Evolutionary conservation across 2,329 filamentous ascomycete species (phyloP), one percentile per base, ranked within the genome.

Genomic region (Pseudonectria foliicola): DNA sequence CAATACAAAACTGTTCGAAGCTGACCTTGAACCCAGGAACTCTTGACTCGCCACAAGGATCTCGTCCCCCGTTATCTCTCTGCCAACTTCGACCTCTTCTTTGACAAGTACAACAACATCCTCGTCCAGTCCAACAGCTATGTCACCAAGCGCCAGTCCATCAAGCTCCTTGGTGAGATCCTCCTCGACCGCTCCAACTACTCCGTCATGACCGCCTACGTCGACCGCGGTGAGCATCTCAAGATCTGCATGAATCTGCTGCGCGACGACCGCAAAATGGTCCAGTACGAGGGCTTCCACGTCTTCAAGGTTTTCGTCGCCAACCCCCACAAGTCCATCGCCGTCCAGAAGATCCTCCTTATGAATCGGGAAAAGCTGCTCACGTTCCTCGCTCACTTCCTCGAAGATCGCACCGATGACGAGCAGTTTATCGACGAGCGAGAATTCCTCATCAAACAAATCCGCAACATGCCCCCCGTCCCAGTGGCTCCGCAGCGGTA

Each of bases 251-350:
- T 98, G 92, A 96, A 94, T 61, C 71, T 98, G 40, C 69, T 98
- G 42, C 82, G 88, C 48, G 92, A 96, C 60, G 90, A 96, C 61
- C 79, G 90, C 49, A 92, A 94, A 62, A 98, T 98, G 89, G 92
- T 98, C 43, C 92, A 96, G 63, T 98, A 98, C 59, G 92, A 98
- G 61, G 92, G 89, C 7, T 98, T 98, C 60, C 92, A 98, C 59
- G 90, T 98, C 27, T 98, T 98, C 74, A 98, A 98, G 70, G 90
- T 98, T 43, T 98, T 98, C 62, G 92, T 96, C 35, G 92, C 92
- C 40, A 98, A 98, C 59, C 92, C 92, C 7, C 89, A 96, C 68
- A 98, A 98, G 66, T 94, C 87, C n/a, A 72, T 90, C 41, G 86
- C 89, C 24, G 92, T 98, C 31, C 88, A 95, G 59, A 86, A 90